These are phyloP conservation scores for Myxozyma monticola DNA, from an alignment of 805 yeast species.

Conservation along the genomic window DNA sequence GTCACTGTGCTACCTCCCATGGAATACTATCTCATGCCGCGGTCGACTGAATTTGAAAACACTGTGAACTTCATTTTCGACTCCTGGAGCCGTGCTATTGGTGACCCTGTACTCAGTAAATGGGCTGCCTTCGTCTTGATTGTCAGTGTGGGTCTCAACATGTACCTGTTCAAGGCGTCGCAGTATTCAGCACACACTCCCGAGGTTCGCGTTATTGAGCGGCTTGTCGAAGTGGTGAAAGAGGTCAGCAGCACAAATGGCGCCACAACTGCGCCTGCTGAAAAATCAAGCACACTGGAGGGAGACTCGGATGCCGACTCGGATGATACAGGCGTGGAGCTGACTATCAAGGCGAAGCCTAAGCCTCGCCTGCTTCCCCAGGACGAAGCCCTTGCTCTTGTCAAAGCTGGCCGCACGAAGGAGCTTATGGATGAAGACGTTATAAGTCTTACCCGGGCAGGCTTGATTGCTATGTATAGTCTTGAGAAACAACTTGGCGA, in stretches of 20 bases:
- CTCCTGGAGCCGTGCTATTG: conserved; percentile 63
- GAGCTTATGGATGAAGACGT: conserved; percentile 73
- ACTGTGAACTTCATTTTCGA: conserved; percentile 52
- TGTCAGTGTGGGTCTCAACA: conserved; percentile 75
- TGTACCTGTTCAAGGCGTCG: conserved; percentile 84
- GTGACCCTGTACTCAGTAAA: conserved; percentile 79
- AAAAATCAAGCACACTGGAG: conserved; percentile 28
- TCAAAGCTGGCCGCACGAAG: conserved; percentile 72
- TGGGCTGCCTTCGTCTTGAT: conserved; percentile 70
- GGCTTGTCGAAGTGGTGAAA: conserved; percentile 38
- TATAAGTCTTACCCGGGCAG: conserved; percentile 63
- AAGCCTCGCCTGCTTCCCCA: conserved; percentile 38
- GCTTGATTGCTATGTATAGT: conserved; percentile 88
- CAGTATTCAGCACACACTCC: conserved; percentile 31
- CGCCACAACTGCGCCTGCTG: conserved; percentile 22
- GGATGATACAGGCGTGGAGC: conserved; percentile 38
- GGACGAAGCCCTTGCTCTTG: conserved; percentile 60
- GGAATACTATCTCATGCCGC: conserved; percentile 35
- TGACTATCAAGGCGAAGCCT: conserved; percentile 28
- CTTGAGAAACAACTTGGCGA: conserved; percentile 88
- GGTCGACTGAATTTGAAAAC: conserved; percentile 52
- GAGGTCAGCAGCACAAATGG: conserved; percentile 28
- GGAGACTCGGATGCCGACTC: conserved; percentile 38
- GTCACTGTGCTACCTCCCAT: conserved; percentile 44
- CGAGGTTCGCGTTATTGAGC: conserved; percentile 38